Conservation (phyloP, 2,329 filamentous ascomycete species). For the Leptoxyphium fumago region DNA sequence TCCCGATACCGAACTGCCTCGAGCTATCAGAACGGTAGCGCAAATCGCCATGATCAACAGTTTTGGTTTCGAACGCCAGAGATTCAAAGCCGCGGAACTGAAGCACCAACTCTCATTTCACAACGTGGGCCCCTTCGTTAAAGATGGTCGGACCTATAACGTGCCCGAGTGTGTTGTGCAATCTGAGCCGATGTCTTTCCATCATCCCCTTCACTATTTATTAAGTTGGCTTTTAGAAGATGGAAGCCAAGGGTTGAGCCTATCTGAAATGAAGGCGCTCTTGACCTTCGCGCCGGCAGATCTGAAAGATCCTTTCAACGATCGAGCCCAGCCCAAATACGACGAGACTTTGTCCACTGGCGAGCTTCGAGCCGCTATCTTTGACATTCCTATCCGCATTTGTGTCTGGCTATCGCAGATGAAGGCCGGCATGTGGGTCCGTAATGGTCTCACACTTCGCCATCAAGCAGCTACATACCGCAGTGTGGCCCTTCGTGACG, state of each 20-base stretch:
- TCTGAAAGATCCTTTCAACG: constrained; percentile 35
- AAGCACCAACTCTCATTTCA: constrained; percentile 80
- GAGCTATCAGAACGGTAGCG: constrained; percentile 59
- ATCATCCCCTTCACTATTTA: constrained; percentile 91
- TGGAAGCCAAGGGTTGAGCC: constrained; percentile 54
- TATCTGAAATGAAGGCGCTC: constrained; percentile 50
- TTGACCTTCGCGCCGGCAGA: constrained; percentile 59
- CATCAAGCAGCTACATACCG: constrained; percentile 93
- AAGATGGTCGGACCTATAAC: constrained; percentile 30
- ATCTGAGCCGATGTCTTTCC: constrained; percentile 85
- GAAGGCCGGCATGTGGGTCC: constrained; percentile 96
- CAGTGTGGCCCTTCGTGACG: constrained; percentile 75
- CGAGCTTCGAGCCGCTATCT: constrained; percentile 35
- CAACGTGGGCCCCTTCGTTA: constrained; percentile 64
- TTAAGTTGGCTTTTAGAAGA: constrained; percentile 91
- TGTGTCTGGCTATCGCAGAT: constrained; percentile 97
- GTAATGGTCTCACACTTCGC: constrained; percentile 87
- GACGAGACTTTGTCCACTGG: constrained; percentile 9
- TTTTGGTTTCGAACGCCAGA: constrained; percentile 69
- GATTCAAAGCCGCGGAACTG: constrained; percentile 78
- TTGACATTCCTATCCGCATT: constrained; percentile 85
- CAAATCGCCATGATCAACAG: constrained; percentile 81
- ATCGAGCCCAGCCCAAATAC: constrained; percentile 7
- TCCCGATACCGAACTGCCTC: constrained; percentile 48
- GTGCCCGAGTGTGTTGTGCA: constrained; percentile 83